A percentile compares a stretch with the other conserved stretches of the same genome.
Conservation (phyloP, 2,329 filamentous ascomycete species). For the Colletotrichum filicis region DNA sequence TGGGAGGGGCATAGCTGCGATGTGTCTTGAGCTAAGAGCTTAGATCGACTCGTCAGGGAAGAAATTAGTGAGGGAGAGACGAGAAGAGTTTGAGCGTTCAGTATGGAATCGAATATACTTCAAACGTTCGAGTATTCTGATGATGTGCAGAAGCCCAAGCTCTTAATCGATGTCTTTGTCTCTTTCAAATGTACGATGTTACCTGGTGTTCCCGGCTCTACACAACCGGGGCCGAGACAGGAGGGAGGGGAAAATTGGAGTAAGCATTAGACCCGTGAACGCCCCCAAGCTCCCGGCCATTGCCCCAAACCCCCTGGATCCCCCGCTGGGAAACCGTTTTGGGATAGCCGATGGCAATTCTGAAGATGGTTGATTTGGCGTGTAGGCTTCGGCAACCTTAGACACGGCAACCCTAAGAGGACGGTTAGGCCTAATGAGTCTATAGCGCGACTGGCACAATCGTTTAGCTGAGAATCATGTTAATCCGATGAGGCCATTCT, state of each 20-base stretch:
- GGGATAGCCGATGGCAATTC: background rate
- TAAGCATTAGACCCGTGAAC: background rate
- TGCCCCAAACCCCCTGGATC: background rate
- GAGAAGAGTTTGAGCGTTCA: background rate
- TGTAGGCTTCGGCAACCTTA: background rate
- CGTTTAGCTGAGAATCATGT: background rate
- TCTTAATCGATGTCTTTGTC: background rate
- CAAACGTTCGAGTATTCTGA: background rate
- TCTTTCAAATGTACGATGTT: background rate
- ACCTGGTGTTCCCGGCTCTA: background rate
- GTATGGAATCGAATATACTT: background rate
- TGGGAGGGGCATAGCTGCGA: background rate
- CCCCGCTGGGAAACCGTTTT: background rate
- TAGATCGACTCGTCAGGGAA: background rate
- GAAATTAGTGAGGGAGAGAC: background rate
- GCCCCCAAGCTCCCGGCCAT: background rate
- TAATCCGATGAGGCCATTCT: background rate
- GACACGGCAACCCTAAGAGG: background rate
- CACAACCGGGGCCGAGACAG: background rate
- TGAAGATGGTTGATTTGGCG: background rate
- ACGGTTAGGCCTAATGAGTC: background rate
- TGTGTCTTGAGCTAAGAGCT: background rate
- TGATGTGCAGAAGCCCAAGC: background rate
- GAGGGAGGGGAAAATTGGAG: background rate
- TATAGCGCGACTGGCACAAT: constrained; percentile 36